phyloP scores from a whole-genome alignment of 106 monocot species.

The Alisma plantagoaquatica region DNA sequence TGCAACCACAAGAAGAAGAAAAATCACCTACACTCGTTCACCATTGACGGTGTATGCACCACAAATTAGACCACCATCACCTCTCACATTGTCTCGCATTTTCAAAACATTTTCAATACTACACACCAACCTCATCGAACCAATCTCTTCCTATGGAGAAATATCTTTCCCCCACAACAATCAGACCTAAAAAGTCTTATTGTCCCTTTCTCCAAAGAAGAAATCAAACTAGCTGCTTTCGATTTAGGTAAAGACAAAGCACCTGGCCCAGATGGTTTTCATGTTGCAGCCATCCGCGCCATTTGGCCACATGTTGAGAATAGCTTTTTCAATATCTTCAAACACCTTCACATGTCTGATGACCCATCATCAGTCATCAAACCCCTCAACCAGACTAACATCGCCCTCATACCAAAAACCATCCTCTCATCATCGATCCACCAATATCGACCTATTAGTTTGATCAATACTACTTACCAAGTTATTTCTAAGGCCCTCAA shows the following conservation, averaged over 20 bases:
- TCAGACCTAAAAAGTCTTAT: neutral
- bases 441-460: neutral
- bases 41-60: neutral
- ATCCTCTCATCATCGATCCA: neutral
- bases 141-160: no score
- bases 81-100: neutral
- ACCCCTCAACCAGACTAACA: neutral
- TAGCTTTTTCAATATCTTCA: neutral
- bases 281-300: neutral
- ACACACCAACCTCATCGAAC: neutral
- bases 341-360: neutral
- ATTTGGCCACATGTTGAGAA: neutral
- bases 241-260: neutral
- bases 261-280: neutral
- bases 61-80: neutral
- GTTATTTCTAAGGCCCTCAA: neutral
- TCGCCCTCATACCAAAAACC: neutral
- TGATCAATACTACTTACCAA: neutral
- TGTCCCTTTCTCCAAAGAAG: neutral
- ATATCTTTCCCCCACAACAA: neutral
- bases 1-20: neutral
- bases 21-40: neutral
- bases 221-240: neutral
- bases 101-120: no score
- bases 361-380: neutral